Conservation (phyloP, 768 basidiomycete species). For the Boletus huronensis region DNA sequence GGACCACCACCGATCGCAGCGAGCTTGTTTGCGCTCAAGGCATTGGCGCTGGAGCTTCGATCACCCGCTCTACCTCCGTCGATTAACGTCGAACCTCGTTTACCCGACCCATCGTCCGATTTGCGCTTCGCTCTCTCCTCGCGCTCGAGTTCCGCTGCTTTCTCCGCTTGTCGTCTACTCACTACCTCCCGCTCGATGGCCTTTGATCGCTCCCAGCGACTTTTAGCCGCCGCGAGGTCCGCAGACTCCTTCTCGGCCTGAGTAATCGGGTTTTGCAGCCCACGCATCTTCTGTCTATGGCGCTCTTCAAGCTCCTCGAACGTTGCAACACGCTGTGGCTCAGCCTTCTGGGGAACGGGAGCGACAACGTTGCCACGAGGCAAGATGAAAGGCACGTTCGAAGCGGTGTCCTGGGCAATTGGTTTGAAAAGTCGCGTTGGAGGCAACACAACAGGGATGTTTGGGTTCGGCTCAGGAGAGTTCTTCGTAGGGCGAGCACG, state of each 20-base stretch:
- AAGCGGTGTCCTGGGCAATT: conserved; percentile 26
- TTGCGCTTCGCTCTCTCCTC: conserved; percentile 49
- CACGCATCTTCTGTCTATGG: conserved; percentile 79
- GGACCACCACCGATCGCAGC: conserved; percentile 36
- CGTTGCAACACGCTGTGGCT: conserved; percentile 58
- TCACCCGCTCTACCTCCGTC: conserved; percentile 34
- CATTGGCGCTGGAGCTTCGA: conserved; percentile 34
- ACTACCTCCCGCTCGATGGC: conserved; percentile 72
- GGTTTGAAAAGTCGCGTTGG: conserved; percentile 33
- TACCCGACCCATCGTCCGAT: conserved; percentile 40
- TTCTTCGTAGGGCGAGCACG: conserved; percentile 20
- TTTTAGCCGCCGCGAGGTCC: conserved; percentile 68
- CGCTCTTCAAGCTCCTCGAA: conserved; percentile 86
- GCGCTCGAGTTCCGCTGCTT: conserved; percentile 44
- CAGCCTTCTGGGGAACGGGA: conserved; percentile 47
- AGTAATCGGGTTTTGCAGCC: conserved; percentile 82
- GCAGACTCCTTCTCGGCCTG: conserved; percentile 75
- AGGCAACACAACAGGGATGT: conserved; percentile 32
- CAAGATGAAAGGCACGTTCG: conserved; percentile 42
- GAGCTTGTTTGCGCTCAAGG: conserved; percentile 59
- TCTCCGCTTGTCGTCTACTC: conserved; percentile 68
- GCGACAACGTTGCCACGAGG: conserved; percentile 43
- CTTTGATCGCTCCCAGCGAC: conserved; percentile 80
- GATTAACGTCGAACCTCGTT: conserved; percentile 30
- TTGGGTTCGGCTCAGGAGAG: conserved; percentile 22